phyloP scores from a whole-genome alignment of 2,329 filamentous ascomycete genomes.

The Ophiostoma sp. region DNA sequence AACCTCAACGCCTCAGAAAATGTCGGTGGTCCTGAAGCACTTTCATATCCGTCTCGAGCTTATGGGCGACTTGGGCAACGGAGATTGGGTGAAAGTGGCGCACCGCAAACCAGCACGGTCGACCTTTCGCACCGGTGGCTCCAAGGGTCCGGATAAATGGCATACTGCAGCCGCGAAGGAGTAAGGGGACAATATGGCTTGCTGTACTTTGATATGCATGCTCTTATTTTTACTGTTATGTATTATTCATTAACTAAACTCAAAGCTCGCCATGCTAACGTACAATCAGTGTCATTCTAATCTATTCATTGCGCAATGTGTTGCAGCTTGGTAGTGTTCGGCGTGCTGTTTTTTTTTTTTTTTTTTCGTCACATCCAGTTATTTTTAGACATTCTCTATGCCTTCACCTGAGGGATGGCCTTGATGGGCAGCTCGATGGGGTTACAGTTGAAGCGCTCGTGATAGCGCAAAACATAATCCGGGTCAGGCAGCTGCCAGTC shows the following conservation, averaged over 20 bases:
- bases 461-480: neutral
- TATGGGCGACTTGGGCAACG: neutral
- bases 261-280: neutral
- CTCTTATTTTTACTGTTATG: too few relatives aligned
- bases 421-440: neutral
- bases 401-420: neutral
- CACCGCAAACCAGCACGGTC: neutral
- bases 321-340: too few relatives aligned
- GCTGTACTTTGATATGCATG: too few relatives aligned
- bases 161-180: too few relatives aligned
- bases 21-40: neutral
- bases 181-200: too few relatives aligned
- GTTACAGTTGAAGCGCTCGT: constrained; percentile 11
- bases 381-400: too few relatives aligned
- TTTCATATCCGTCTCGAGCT: neutral
- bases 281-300: neutral
- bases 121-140: neutral
- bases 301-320: neutral
- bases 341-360: neutral
- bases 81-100: neutral
- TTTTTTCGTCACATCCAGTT: neutral
- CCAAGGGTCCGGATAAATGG: neutral
- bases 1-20: too few relatives aligned
- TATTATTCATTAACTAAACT: neutral
- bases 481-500: constrained; percentile 5